A percentile compares a stretch with the other conserved stretches of the same genome.
phyloP scores from a whole-genome alignment of 768 basidiomycete genomes.

The Panaeolus cyanescens region DNA sequence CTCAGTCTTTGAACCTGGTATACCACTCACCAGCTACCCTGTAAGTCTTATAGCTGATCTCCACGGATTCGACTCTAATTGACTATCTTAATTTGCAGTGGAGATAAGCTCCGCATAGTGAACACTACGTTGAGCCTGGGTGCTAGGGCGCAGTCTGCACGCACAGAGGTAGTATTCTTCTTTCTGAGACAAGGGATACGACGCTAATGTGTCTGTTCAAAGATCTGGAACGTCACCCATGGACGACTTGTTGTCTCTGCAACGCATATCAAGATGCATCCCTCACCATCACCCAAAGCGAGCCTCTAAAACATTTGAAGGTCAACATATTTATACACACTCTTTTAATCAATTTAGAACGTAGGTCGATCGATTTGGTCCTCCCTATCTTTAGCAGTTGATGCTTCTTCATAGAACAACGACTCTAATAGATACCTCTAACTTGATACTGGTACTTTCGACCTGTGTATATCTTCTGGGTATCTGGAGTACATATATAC shows the following conservation, averaged over 20 bases:
- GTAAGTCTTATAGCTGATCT: constrained; percentile 40
- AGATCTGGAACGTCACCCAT: constrained; percentile 60
- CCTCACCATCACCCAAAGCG: constrained; percentile 30
- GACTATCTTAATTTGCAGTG: constrained; percentile 28
- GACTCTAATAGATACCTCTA: too few relatives aligned
- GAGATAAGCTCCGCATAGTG: constrained; percentile 52
- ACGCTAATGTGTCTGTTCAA: background rate
- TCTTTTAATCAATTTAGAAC: background rate
- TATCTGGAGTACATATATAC: too few relatives aligned
- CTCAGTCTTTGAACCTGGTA: constrained; percentile 52
- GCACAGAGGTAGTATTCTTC: constrained; percentile 43
- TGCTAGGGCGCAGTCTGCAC: constrained; percentile 44
- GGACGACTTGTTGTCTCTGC: constrained; percentile 56
- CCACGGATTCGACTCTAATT: background rate
- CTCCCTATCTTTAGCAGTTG: too few relatives aligned
- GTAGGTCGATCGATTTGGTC: background rate
- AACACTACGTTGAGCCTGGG: constrained; percentile 54
- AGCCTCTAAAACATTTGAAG: constrained; percentile 5
- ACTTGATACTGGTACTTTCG: too few relatives aligned
- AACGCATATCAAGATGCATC: constrained; percentile 55
- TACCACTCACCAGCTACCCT: constrained; percentile 59
- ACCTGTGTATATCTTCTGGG: too few relatives aligned
- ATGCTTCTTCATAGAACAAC: too few relatives aligned
- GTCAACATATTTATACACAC: background rate
- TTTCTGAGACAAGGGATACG: background rate